These are phyloP conservation scores for Bacterosira constricta DNA, from an alignment of 108 stramenopile genomes.

Conservation along the genomic window DNA sequence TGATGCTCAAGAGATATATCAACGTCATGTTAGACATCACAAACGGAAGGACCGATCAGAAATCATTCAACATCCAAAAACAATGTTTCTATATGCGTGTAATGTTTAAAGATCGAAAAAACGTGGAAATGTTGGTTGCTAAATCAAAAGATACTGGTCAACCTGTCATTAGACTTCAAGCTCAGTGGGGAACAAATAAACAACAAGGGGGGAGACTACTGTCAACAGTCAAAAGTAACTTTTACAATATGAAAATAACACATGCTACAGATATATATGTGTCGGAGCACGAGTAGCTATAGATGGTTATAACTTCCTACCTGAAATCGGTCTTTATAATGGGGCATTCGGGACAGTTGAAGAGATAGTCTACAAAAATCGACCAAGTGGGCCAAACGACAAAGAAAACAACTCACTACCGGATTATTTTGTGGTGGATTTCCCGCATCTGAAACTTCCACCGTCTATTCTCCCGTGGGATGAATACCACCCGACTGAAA, in stretches of 20 bases:
- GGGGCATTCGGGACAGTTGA: neutral
- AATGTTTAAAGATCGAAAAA: neutral
- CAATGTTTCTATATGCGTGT: neutral
- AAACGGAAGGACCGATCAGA: neutral
- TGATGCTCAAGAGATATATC: neutral
- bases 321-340: neutral
- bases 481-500: neutral
- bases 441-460: neutral
- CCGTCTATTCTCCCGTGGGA: neutral
- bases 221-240: neutral
- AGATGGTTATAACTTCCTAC: neutral
- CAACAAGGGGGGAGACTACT: neutral
- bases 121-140: neutral
- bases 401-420: neutral
- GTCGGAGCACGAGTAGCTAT: slow-evolving; percentile 1
- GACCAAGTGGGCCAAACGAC: neutral
- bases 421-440: neutral
- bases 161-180: neutral
- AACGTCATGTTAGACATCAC: neutral
- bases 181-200: neutral
- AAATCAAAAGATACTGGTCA: neutral
- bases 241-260: neutral
- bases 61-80: neutral
- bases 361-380: neutral
- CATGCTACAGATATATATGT: neutral